Evolutionary conservation across 441 rosid species (phyloP), one percentile per base, ranked within the genome.

Genomic region (Brassica balearica): DNA sequence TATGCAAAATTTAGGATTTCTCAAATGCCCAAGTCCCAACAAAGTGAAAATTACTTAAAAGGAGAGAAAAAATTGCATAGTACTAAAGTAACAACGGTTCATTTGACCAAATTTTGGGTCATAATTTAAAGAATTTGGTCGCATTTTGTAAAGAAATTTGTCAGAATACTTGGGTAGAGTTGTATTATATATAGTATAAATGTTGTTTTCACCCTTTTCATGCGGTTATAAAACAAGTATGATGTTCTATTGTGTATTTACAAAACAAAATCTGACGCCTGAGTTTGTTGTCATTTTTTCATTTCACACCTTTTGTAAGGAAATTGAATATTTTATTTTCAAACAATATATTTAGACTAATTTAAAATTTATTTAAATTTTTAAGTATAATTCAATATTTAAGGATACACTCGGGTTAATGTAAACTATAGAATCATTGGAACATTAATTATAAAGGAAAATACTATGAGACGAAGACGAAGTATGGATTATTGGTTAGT

Each of bases 11-110:
- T 60, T 72, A 7, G 55, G 22, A n/a, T 59, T 59, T 12, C 74
- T 12, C 55, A 60, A 60, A 60, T 60, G 23, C 14, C 23, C 66
- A 71, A 56, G 56, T 71, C 12, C 65, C 69, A 64, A 73, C 38
- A 46, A 73, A 48, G 63, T 29, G 41, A 29, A 62, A 62, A n/a
- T 25, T 62, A 62, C 41, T 61, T 23, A 25, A 61, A 23, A 61
- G 36, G 4, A 23, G 65, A 61, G 17, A 48, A 12, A 60, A 61
- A 6, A 25, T 17, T 61, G 65, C 9, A 12, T 5, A 61, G 17
- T 25, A 23, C 36, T 27, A 58, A 23, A 60, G 53, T 25, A 60
- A 60, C 65, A 60, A 60, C 15, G 34, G 15, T 11, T 23, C 29
- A 2, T 10, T 60, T 23, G 5, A 60, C 65, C 65, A 23, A 22